These are phyloP conservation scores for Leccinum pallidistipes DNA, from an alignment of 1,284 basidiomycete species.

Conservation along the genomic window DNA sequence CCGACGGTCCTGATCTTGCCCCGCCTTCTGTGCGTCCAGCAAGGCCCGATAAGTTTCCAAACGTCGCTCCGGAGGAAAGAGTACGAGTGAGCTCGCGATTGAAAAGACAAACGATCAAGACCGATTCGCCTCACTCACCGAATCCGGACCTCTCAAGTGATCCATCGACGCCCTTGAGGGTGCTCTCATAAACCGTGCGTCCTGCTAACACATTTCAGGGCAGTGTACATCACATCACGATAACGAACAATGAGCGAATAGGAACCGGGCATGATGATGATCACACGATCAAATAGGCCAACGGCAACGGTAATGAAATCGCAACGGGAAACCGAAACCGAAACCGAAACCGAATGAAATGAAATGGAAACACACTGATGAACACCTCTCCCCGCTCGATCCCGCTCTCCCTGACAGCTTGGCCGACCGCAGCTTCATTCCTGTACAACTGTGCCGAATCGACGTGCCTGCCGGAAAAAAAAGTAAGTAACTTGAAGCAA, in stretches of 20 bases:
- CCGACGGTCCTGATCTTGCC: constrained; percentile 57
- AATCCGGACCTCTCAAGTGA: constrained; percentile 53
- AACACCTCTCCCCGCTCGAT: constrained; percentile 58
- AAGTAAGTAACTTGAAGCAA: not conserved
- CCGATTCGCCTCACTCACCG: not conserved
- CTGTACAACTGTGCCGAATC: constrained; percentile 74
- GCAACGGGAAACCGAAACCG: not conserved
- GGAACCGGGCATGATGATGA: not conserved
- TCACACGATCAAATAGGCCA: not conserved
- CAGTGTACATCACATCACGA: not conserved
- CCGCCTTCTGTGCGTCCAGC: constrained; percentile 57
- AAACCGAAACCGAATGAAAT: no score
- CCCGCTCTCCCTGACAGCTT: constrained; percentile 55
- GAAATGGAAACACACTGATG: constrained; percentile 53
- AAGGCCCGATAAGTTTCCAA: constrained; percentile 64
- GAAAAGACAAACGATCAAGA: not conserved
- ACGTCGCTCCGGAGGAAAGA: constrained; percentile 51
- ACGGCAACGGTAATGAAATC: not conserved
- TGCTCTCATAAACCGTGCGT: constrained; percentile 57
- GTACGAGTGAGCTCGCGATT: constrained; percentile 21
- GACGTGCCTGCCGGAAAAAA: constrained; percentile 48
- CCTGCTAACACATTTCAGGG: constrained; percentile 45
- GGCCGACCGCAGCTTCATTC: constrained; percentile 69
- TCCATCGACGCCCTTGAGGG: constrained; percentile 54
- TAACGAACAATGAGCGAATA: not conserved